A percentile compares a stretch with the other conserved stretches of the same genome.
phyloP scores from a whole-genome alignment of 2,329 filamentous ascomycete species.

The Parascedosporium putredinis region DNA sequence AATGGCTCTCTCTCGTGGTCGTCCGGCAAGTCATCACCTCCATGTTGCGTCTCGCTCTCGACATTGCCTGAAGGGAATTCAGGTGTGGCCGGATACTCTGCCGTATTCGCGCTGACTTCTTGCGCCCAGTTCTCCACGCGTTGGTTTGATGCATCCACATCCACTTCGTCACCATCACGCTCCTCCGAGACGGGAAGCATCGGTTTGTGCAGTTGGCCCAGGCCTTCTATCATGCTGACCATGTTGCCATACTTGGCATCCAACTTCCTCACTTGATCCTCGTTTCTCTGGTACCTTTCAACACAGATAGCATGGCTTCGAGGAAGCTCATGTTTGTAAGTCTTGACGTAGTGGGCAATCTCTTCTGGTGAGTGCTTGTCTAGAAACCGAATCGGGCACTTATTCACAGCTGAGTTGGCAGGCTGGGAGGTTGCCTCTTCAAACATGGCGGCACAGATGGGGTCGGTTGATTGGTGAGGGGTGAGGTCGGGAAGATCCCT shows the following conservation, averaged over 20 bases:
- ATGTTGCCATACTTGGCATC: slow-evolving; percentile 91
- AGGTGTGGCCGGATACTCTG: slow-evolving; percentile 17
- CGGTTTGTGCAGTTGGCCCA: slow-evolving; percentile 78
- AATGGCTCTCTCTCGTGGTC: slow-evolving; percentile 58
- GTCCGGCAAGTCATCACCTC: slow-evolving; percentile 19
- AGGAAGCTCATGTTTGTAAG: slow-evolving; percentile 88
- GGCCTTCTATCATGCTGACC: slow-evolving; percentile 86
- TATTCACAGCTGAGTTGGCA: slow-evolving; percentile 40
- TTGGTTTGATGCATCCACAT: slow-evolving; percentile 46
- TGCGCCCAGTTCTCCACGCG: slow-evolving; percentile 82
- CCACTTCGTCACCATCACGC: slow-evolving; percentile 29
- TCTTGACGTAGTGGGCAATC: slow-evolving; percentile 86
- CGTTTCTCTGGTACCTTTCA: slow-evolving; percentile 77
- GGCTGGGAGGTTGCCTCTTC: slow-evolving; percentile 48
- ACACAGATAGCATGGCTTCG: slow-evolving; percentile 91
- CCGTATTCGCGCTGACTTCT: slow-evolving; percentile 50
- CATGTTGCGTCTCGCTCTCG: slow-evolving; percentile 27
- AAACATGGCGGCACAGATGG: slow-evolving; percentile 54
- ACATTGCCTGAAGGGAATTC: slow-evolving; percentile 19
- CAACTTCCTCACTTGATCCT: slow-evolving; percentile 73
- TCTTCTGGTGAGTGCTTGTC: slow-evolving; percentile 90
- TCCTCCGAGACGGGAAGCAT: slow-evolving; percentile 57
- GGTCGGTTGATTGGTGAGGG: slow-evolving; percentile 42
- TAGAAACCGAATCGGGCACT: slow-evolving; percentile 87
- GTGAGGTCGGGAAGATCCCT: slow-evolving; percentile 25